Percentiles rank a stretch among this genome's conserved stretches.
Conservation (phyloP, 306 rosid species). For the Hippophae tibetana region DNA sequence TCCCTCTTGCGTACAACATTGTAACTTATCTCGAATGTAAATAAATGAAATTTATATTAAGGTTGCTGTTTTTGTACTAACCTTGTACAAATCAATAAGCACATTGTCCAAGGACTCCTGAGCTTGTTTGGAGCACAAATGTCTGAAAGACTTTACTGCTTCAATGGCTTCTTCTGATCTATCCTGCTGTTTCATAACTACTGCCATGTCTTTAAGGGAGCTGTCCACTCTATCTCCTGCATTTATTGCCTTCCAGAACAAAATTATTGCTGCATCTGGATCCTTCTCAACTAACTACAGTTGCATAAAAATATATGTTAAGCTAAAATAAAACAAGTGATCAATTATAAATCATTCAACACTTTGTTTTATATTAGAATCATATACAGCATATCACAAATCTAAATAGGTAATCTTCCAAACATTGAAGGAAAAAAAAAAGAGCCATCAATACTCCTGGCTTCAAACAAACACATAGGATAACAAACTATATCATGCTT, state of each 20-base stretch:
- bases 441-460: no score
- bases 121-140: slow-evolving; percentile 69
- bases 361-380: neutral
- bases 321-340: neutral
- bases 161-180: slow-evolving; percentile 85
- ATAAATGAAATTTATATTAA: neutral
- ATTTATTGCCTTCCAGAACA: slow-evolving; percentile 85
- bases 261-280: slow-evolving; percentile 67
- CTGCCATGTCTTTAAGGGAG: slow-evolving; percentile 90
- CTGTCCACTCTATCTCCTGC: slow-evolving; percentile 82
- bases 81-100: slow-evolving; percentile 87
- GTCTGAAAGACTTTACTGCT: slow-evolving; percentile 66
- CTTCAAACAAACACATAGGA: no score
- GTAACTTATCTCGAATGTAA: neutral
- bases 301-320: neutral
- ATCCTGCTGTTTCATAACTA: slow-evolving; percentile 80
- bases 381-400: neutral
- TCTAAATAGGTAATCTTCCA: no score
- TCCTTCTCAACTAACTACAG: slow-evolving; percentile 67
- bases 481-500: no score
- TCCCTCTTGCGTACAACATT: neutral
- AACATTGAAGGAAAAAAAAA: no score
- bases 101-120: slow-evolving; percentile 91
- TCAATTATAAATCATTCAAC: neutral
- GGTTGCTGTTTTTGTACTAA: slow-evolving; percentile 6